phyloP scores from a whole-genome alignment of 805 yeast genomes.

The Metschnikowia proteae region DNA sequence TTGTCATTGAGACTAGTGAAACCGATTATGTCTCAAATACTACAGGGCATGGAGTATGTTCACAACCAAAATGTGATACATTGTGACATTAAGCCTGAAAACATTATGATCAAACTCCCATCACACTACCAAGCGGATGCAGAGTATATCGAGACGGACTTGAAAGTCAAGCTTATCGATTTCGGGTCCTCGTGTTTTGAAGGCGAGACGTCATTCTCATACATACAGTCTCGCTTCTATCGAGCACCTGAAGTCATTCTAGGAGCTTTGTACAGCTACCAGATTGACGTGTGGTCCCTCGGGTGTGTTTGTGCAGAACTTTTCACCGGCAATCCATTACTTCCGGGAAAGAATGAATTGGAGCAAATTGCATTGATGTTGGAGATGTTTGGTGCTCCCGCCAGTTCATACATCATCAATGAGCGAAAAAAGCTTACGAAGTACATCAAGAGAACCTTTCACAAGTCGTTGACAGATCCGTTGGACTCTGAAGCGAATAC shows the following conservation, averaged over 20 bases:
- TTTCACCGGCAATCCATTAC: slow-evolving; percentile 17
- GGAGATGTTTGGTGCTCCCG: slow-evolving; percentile 48
- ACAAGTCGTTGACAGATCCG: slow-evolving; percentile 12
- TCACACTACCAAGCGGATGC: slow-evolving; percentile 6
- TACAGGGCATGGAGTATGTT: slow-evolving; percentile 57
- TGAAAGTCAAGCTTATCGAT: slow-evolving; percentile 67
- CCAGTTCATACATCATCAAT: slow-evolving; percentile 33
- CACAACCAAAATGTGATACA: slow-evolving; percentile 62
- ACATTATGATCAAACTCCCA: slow-evolving; percentile 55
- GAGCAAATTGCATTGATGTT: slow-evolving; percentile 44
- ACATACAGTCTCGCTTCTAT: slow-evolving; percentile 64
- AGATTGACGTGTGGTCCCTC: slow-evolving; percentile 85
- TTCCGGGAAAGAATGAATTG: slow-evolving; percentile 37
- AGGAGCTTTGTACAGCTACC: slow-evolving; percentile 57
- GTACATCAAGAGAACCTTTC: slow-evolving; percentile 16
- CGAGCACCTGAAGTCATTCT: slow-evolving; percentile 75
- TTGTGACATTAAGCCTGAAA: slow-evolving; percentile 86
- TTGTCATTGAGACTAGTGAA: slow-evolving; percentile 39
- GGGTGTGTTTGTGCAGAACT: slow-evolving; percentile 60
- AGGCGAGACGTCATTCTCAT: slow-evolving; percentile 45
- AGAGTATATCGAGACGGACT: slow-evolving; percentile 31
- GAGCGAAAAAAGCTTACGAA: slow-evolving; percentile 36
- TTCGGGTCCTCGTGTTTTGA: slow-evolving; percentile 65
- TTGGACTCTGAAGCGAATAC: slow-evolving; percentile 11
- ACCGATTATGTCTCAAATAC: slow-evolving; percentile 50